phyloP scores from a whole-genome alignment of 495 filamentous ascomycete species.

The Hyaloscypha variabilis region DNA sequence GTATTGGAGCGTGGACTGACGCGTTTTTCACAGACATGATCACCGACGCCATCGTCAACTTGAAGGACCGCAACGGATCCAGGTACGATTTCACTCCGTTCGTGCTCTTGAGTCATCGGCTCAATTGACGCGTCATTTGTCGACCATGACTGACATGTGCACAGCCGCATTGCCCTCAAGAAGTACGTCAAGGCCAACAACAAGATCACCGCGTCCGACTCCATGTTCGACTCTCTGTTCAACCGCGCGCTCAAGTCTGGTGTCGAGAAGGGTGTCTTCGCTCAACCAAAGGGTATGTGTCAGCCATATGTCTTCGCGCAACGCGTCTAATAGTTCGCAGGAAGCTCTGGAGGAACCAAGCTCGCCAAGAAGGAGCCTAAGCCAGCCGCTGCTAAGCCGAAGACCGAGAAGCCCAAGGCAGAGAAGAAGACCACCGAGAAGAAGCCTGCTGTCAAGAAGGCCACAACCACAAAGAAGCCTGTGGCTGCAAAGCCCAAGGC shows the following conservation, averaged over 20 bases:
- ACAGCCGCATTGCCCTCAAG: conserved; percentile 93
- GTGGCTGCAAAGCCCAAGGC: conserved; percentile 56
- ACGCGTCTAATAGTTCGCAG: conserved; percentile 34
- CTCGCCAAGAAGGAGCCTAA: conserved; percentile 79
- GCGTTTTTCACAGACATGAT: conserved; percentile 60
- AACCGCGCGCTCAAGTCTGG: conserved; percentile 89
- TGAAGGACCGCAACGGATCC: conserved; percentile 54
- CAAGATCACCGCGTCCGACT: conserved; percentile 71
- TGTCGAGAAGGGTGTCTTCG: conserved; percentile 87
- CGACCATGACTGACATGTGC: conserved; percentile 11
- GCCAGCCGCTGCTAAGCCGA: conserved; percentile 45
- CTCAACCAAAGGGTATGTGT: conserved; percentile 90
- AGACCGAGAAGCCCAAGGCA: conserved; percentile 38
- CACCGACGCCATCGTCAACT: conserved; percentile 62
- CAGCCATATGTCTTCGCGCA: conserved; percentile 22
- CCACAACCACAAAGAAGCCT: conserved; percentile 35
- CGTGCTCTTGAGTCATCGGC: background rate
- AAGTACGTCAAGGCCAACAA: conserved; percentile 98
- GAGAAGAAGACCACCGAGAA: conserved; percentile 43
- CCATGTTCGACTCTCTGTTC: conserved; percentile 86
- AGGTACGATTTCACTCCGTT: conserved; percentile 62
- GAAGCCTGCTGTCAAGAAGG: conserved; percentile 40
- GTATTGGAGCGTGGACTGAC: conserved; percentile 26
- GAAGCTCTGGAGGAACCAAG: conserved; percentile 93
- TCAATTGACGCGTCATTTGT: conserved; percentile 25